Evolutionary conservation across 768 basidiomycete genomes (phyloP), one percentile per base, ranked within the genome.

Genomic region (Pulveroboletus sp.): DNA sequence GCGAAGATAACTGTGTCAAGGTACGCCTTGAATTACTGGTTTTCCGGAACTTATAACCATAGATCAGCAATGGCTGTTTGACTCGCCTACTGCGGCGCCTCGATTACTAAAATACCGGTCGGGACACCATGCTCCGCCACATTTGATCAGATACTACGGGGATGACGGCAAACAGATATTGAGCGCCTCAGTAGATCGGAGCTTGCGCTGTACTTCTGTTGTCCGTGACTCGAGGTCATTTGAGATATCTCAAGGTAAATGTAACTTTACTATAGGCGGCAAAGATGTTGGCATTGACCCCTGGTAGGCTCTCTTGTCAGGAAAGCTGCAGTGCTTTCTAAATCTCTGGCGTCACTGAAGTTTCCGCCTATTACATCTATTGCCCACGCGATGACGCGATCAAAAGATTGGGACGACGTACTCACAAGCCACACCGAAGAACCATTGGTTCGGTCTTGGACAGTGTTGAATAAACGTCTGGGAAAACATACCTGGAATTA

Each of bases 341-440:
- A 94, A 27, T 85, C 91, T 3, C 69, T 93, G 7, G 77, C 85
- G 2, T 85, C 84, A 0, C 77, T 97, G 44, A 97, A 97, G 68
- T 86, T 92, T 41, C 84, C 92, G 13, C 76, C 90, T 1, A 76
- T 97, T 27, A 84, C 81, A 2, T 75, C 87, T 7, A 72, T 98
- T 8, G 81, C 92, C 1, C 87, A 83, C 65, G 93, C 92, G 1
- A 76, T 82, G 1, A 75, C 85, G 1, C 80, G 94, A 23, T 77
- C 89, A 9, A 95, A 93, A 65, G 94, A 99, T 54, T 99, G 97
- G 97, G 95, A 98, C 61, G 94, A 98, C 60, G 85, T 98, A 37
- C 66, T 99, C 6, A 94, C 94, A n/a, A 82, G 82, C 0, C 94
- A 97, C 64, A 72, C 79, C 1, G 90, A 92, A 40, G 94, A 95